Base-by-base conservation (phyloP, 352 stramenopile genomes). In the Phytophthora crassamura region DNA sequence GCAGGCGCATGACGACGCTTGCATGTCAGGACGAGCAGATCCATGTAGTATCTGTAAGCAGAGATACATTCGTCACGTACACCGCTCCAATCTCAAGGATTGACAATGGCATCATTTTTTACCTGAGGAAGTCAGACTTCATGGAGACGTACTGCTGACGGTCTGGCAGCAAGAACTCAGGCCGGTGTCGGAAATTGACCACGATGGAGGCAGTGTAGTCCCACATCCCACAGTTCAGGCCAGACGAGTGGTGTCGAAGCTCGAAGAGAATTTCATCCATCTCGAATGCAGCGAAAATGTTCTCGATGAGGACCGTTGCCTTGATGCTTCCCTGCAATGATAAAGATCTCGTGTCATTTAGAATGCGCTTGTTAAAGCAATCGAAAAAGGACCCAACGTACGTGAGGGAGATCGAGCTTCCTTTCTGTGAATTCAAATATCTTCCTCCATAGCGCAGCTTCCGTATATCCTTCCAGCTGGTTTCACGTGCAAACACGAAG, bases 191-290 rank as follows among this genome's bases (percentile, higher is more conserved):
- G 18, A 98, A 97, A 62, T 94, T 95, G 66, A 98, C 97, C 66
- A 98, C 97, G 68, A 97, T 97, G 15, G 91, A 98, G 60, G 98
- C 98, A 7, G 98, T 96, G 75, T 99, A 99, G 75, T 99, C 96
- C 95, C 96, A 99, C 65, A 97, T 95, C 35, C 97, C 97, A 72
- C 96, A 99, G 75, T 99, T 99, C 38, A 99, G 74, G 25, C 96
- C 97, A 10, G 89, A 76, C 15, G 91, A 98, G 78, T 99, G 94
- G 59, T 98, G 82, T 43, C 91, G 88, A 48, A 99, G 84, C 73
- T 98, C 96, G 61, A 95, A 99, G 4, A 98, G 77, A 58, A 96
- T 93, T 54, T 99, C 96, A 63, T 99, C 96, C 94, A 99, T 99
- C 64, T 99, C 86, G 69, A 99, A 98, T 15, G 93, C 94, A 7